Conservation (phyloP, 805 yeast species). For the Kuraishia borneana region DNA sequence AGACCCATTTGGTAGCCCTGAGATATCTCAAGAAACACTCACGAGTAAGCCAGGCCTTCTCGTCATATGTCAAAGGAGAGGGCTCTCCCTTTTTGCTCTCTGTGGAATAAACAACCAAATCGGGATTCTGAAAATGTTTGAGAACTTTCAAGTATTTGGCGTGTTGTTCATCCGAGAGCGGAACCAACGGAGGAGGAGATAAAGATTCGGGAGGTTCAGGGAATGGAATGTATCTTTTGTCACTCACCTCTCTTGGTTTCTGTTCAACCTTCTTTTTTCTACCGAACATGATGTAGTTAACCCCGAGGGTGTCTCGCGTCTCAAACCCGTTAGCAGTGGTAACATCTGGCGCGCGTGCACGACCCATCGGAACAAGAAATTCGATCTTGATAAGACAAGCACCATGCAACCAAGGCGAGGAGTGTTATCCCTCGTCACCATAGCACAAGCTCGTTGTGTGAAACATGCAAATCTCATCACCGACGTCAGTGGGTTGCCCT, state of each 20-base stretch:
- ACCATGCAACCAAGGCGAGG: conserved; percentile 6
- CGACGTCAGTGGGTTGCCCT: conserved; percentile 23
- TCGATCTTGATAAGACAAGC: too few relatives aligned
- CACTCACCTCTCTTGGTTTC: neutral
- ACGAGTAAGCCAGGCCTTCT: conserved; percentile 86
- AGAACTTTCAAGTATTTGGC: conserved; percentile 53
- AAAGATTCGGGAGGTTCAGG: conserved; percentile 37
- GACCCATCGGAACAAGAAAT: too few relatives aligned
- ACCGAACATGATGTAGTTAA: conserved; percentile 2
- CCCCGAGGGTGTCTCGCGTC: too few relatives aligned
- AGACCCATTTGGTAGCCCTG: conserved; percentile 89
- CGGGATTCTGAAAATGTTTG: conserved; percentile 46
- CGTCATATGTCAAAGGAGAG: conserved; percentile 32
- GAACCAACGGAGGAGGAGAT: conserved; percentile 31
- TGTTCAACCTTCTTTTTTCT: conserved; percentile 2
- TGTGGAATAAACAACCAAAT: conserved; percentile 33
- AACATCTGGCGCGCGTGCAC: too few relatives aligned
- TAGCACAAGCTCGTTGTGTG: conserved; percentile 16
- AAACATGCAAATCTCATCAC: conserved; percentile 19
- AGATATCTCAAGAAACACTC: conserved; percentile 87
- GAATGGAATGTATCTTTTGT: conserved; percentile 33
- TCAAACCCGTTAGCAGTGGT: too few relatives aligned
- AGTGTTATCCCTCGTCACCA: conserved; percentile 12
- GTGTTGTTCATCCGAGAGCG: conserved; percentile 43
- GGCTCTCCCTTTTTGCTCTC: conserved; percentile 29